Percentiles rank a stretch among this genome's conserved stretches.
These are phyloP conservation scores for Ambrosiella cleistominuta DNA, from an alignment of 2,329 filamentous ascomycete genomes.

Conservation along the genomic window DNA sequence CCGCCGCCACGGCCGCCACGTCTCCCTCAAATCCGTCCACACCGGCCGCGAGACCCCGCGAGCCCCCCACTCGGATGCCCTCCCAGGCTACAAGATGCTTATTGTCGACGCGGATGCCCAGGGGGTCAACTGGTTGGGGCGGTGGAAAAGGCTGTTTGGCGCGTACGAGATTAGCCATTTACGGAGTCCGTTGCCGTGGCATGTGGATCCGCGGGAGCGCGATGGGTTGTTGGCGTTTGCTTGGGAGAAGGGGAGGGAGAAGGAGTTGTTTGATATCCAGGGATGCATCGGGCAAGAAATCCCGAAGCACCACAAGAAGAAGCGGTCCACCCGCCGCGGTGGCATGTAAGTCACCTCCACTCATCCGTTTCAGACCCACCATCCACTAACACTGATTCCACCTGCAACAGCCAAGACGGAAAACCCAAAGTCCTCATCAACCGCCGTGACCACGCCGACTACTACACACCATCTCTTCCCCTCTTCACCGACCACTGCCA, in stretches of 20 bases:
- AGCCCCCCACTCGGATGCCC: constrained; percentile 8
- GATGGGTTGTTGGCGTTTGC: constrained; percentile 57
- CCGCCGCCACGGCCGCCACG: constrained; percentile 41
- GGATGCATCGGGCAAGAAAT: constrained; percentile 64
- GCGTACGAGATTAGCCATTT: constrained; percentile 54
- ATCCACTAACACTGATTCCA: background rate
- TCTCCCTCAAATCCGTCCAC: constrained; percentile 34
- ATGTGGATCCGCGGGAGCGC: constrained; percentile 57
- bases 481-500: constrained; percentile 47
- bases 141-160: constrained; percentile 54
- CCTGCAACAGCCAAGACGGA: constrained; percentile 5
- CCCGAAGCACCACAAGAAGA: constrained; percentile 64
- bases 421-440: constrained; percentile 33
- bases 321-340: constrained; percentile 24
- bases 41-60: constrained; percentile 18
- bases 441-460: constrained; percentile 50
- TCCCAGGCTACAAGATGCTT: constrained; percentile 28
- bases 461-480: constrained; percentile 44
- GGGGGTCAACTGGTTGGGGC: constrained; percentile 45
- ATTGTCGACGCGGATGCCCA: constrained; percentile 46
- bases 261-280: constrained; percentile 50
- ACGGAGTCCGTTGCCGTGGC: constrained; percentile 69
- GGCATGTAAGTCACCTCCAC: constrained; percentile 24
- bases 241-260: constrained; percentile 39
- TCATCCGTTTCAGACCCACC: background rate